Evolutionary conservation across 2,329 filamentous ascomycete species (phyloP).

Genomic region (Exserohilum turcica): DNA sequence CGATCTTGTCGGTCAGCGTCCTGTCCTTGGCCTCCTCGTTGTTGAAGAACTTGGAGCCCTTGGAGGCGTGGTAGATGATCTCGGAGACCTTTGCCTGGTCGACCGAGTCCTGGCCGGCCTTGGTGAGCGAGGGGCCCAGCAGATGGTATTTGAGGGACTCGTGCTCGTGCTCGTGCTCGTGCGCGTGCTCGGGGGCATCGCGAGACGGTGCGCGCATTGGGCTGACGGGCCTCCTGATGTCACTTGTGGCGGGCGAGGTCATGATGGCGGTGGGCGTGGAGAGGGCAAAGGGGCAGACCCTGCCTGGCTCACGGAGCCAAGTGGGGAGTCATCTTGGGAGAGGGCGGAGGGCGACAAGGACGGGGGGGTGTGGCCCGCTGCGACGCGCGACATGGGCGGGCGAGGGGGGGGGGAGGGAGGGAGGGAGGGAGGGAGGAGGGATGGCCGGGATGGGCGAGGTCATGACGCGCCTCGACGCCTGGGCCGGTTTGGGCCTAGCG

Average conservation of each 20-base stretch:
- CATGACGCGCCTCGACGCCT: conserved; percentile 31
- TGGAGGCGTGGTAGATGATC: conserved; percentile 95
- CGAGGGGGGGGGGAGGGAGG: too few relatives aligned
- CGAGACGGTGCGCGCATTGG: not conserved
- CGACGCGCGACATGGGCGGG: conserved; percentile 19
- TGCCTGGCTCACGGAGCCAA: conserved; percentile 33
- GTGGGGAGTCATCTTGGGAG: conserved; percentile 23
- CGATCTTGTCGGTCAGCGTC: conserved; percentile 82
- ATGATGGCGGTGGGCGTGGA: conserved; percentile 19
- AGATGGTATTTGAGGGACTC: conserved; percentile 85
- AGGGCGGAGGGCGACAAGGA: conserved; percentile 3
- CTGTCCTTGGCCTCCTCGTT: conserved; percentile 85
- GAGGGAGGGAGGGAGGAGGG: too few relatives aligned
- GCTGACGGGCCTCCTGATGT: too few relatives aligned
- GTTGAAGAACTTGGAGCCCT: conserved; percentile 94
- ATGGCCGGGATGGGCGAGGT: conserved; percentile 15
- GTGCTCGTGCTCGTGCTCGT: conserved; percentile 47
- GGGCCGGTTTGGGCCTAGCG: conserved; percentile 17
- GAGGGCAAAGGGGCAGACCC: conserved; percentile 21
- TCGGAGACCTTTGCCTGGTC: conserved; percentile 94
- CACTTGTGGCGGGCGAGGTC: conserved; percentile 4
- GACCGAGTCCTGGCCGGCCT: conserved; percentile 91
- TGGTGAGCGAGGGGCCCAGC: conserved; percentile 87
- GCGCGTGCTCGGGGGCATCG: conserved; percentile 17
- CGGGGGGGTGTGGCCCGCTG: conserved; percentile 14